Evolutionary conservation across 2,329 filamentous ascomycete species (phyloP), one percentile per base, ranked within the genome.

Genomic region (Endoconidiophora polonica): DNA sequence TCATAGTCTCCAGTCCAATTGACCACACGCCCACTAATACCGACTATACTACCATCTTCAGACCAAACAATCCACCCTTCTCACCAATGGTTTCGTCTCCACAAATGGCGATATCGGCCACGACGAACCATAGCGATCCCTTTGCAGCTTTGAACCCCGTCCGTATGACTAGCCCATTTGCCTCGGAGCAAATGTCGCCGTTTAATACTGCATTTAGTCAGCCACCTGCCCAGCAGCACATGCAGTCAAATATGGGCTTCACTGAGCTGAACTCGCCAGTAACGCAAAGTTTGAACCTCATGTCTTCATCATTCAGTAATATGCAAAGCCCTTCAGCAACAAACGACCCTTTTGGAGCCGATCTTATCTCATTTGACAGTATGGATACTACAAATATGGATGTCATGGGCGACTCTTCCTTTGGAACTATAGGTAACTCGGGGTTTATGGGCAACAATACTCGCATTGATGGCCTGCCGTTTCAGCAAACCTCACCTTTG

Each of bases 51-150:
- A 33, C 33, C 4, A 48, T 52, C 29, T 24, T 48, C 16, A 39
- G 37, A 37, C 14, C 46, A 18, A 14, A n/a, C n/a, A 48, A 44
- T 20, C 9, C 10, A 10, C 40, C 50, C 3, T 52, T 52, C 36
- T 48, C 50, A 16, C 50, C 50, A 18, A 38, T 48, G 7, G n/a
- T 52, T 3, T 29, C 45, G 12, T 52, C 50, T 4, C 50, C 50
- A 4, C 49, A 51, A 24, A 42, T 43, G n/a, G 44, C 23, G 9
- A 40, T 48, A 4, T 22, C 24, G 33, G 29, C 20, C 16, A 20
- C 46, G 9, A 44, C 40, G 16, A 22, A 14, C 16, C 6, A 12
- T 9, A 16, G n/a, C 16, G 45, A 48, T 33, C 29, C 50, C 6
- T 52, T 52, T 36, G 29, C 45, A 5, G 22, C 45, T 7, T 24